phyloP scores from a whole-genome alignment of 176 grass and related monocot species.

The Oryza meyeriana region DNA sequence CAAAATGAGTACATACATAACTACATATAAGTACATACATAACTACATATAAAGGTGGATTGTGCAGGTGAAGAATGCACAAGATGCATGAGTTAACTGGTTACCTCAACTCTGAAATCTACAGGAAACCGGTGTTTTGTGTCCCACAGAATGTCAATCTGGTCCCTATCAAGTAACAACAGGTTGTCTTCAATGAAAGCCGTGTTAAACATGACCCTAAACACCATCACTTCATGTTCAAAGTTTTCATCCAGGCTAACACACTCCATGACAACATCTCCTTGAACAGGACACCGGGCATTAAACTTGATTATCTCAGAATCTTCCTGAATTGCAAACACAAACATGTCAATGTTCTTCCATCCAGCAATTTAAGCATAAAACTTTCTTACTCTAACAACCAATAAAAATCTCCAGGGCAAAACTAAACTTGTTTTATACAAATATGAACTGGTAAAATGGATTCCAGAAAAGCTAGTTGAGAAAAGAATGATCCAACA shows the following conservation, averaged over 20 bases:
- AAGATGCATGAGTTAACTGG: constrained; percentile 10
- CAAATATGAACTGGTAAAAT: not conserved
- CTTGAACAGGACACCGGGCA: constrained; percentile 39
- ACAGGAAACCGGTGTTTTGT: constrained; percentile 70
- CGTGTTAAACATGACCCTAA: constrained; percentile 91
- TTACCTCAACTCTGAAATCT: constrained; percentile 93
- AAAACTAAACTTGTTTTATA: not conserved
- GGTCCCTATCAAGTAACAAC: constrained; percentile 61
- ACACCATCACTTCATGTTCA: constrained; percentile 76
- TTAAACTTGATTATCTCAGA: constrained; percentile 58
- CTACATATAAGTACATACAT: not conserved
- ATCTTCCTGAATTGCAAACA: constrained; percentile 54
- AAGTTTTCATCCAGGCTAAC: constrained; percentile 67
- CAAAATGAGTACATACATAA: not conserved
- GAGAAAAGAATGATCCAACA: not conserved
- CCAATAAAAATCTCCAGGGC: not conserved
- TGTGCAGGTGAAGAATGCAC: not conserved
- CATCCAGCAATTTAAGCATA: constrained; percentile 14
- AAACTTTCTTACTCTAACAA: not conserved
- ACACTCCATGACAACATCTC: constrained; percentile 88
- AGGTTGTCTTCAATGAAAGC: constrained; percentile 74
- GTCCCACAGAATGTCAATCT: constrained; percentile 93
- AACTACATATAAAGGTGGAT: not conserved
- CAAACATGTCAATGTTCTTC: constrained; percentile 3
- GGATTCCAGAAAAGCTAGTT: not conserved